These are phyloP conservation scores for Pezicula carpinea DNA, from an alignment of 2,329 filamentous ascomycete species.

Conservation along the genomic window DNA sequence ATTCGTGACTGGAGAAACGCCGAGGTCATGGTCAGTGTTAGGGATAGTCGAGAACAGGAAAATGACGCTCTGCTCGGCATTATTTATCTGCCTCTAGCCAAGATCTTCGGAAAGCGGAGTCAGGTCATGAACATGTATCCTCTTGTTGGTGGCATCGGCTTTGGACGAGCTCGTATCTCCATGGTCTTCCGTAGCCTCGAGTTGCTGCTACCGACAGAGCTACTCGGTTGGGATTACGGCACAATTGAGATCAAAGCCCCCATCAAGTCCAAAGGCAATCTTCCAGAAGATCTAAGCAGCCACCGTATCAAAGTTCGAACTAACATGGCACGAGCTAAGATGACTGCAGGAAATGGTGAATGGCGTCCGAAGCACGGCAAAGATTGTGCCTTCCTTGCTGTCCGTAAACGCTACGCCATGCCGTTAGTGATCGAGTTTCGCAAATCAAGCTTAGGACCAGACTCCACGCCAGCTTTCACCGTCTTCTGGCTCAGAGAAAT, in stretches of 20 bases:
- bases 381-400: constrained; percentile 45
- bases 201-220: constrained; percentile 51
- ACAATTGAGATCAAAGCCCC: constrained; percentile 59
- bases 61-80: constrained; percentile 67
- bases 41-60: constrained; percentile 64
- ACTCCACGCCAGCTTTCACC: constrained; percentile 56
- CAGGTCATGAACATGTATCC: constrained; percentile 65
- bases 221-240: constrained; percentile 68
- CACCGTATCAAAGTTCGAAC: constrained; percentile 52
- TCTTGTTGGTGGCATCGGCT: constrained; percentile 67
- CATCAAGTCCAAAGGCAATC: constrained; percentile 38
- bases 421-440: constrained; percentile 55
- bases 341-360: constrained; percentile 33
- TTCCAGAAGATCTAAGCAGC: constrained; percentile 43
- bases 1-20: constrained; percentile 63
- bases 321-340: constrained; percentile 53
- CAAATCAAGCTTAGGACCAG: constrained; percentile 44
- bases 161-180: constrained; percentile 63
- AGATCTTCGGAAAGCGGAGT: constrained; percentile 56
- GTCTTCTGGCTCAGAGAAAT: constrained; percentile 68
- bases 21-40: constrained; percentile 63
- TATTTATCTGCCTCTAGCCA: constrained; percentile 60
- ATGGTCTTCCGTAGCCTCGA: constrained; percentile 70
- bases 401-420: constrained; percentile 56
- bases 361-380: constrained; percentile 48